These are phyloP conservation scores for Retiboletus flavoniger DNA, from an alignment of 1,284 basidiomycete genomes.

Conservation along the genomic window DNA sequence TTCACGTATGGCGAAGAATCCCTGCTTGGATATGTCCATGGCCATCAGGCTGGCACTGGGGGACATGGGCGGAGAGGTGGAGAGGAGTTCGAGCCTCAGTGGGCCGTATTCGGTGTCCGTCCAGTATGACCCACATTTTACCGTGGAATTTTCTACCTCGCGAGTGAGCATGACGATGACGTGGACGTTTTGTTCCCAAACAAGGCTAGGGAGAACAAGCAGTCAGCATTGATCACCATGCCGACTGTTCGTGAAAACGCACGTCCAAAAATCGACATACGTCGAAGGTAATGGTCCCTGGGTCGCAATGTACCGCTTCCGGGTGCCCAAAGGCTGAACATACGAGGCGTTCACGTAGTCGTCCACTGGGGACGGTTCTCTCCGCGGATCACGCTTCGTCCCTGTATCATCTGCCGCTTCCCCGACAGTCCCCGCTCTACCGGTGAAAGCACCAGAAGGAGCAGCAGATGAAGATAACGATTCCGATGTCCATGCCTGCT, in stretches of 20 bases:
- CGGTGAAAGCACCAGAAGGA: neutral
- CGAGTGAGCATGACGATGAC: constrained; percentile 90
- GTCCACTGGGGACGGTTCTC: constrained; percentile 45
- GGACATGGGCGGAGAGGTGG: constrained; percentile 48
- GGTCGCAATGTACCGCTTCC: constrained; percentile 88
- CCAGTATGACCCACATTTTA: constrained; percentile 96
- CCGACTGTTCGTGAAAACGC: constrained; percentile 37
- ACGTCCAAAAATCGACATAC: constrained; percentile 96
- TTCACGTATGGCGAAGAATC: constrained; percentile 35
- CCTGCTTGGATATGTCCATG: constrained; percentile 23
- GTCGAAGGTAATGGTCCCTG: constrained; percentile 93
- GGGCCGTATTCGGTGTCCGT: constrained; percentile 69
- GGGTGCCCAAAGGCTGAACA: constrained; percentile 81
- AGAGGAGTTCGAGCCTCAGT: constrained; percentile 61
- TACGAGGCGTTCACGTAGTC: constrained; percentile 96
- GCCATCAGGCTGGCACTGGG: constrained; percentile 8
- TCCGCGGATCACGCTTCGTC: neutral
- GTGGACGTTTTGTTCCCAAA: constrained; percentile 79
- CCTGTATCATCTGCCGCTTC: neutral
- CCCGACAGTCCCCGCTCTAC: neutral
- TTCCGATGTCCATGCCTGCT: constrained; percentile 9
- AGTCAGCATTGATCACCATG: constrained; percentile 9
- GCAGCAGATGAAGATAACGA: neutral
- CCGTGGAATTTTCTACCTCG: constrained; percentile 83
- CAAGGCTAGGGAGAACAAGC: constrained; percentile 48